Evolutionary conservation across 345 rosid genomes (phyloP).

Genomic region (Sonneratia alba): DNA sequence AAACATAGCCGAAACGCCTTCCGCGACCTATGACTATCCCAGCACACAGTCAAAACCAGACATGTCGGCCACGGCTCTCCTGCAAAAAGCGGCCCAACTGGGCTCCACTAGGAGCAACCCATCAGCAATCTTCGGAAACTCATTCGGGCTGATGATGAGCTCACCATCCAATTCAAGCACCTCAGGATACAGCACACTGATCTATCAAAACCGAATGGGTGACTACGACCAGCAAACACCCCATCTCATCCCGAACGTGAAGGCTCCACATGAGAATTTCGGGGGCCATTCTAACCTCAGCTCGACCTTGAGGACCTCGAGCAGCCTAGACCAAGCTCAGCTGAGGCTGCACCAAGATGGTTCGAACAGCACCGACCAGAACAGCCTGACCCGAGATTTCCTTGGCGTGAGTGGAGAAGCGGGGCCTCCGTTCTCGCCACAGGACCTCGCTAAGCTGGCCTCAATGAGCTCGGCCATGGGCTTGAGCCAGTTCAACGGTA

Average conservation of each 20-base stretch:
- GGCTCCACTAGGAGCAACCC: constrained; percentile 60
- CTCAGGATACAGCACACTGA: neutral
- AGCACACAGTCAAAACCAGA: constrained; percentile 20
- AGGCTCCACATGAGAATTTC: neutral
- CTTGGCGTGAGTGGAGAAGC: constrained; percentile 45
- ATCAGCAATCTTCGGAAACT: constrained; percentile 8
- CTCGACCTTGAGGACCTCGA: neutral
- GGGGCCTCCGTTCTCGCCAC: constrained; percentile 25
- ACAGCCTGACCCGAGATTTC: constrained; percentile 56
- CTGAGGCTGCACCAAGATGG: constrained; percentile 6
- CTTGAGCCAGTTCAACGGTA: neutral
- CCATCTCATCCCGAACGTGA: neutral
- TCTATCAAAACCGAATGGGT: neutral
- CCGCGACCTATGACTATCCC: neutral
- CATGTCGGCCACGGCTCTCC: constrained; percentile 81
- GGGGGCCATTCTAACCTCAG: neutral
- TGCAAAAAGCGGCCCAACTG: constrained; percentile 80
- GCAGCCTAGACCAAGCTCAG: constrained; percentile 9
- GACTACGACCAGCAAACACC: neutral
- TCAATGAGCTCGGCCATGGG: constrained; percentile 22
- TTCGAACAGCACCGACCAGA: constrained; percentile 1
- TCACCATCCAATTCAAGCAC: constrained; percentile 12
- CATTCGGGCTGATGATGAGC: constrained; percentile 20
- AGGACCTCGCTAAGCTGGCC: constrained; percentile 29
- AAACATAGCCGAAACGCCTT: neutral